phyloP scores from a whole-genome alignment of 805 yeast genomes.

The Starmerella powellii region DNA sequence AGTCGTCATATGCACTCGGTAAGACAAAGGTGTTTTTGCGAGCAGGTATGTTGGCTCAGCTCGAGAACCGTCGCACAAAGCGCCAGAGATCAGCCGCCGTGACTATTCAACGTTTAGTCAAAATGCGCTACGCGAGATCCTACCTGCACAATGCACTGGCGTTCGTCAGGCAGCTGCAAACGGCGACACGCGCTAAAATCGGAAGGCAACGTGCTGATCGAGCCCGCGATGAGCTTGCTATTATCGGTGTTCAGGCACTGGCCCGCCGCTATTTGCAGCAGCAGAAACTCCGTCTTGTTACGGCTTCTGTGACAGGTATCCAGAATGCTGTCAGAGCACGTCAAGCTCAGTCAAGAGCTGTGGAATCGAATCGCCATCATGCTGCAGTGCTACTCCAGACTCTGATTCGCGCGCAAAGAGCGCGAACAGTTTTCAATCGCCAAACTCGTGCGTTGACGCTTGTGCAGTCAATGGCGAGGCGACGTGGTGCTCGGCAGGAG shows the following conservation, averaged over 20 bases:
- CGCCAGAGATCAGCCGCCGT: constrained; percentile 69
- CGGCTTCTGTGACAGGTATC: constrained; percentile 40
- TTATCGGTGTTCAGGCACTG: constrained; percentile 60
- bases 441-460: constrained; percentile 47
- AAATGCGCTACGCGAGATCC: constrained; percentile 51
- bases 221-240: constrained; percentile 43
- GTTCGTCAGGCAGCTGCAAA: constrained; percentile 48
- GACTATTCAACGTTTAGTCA: constrained; percentile 71
- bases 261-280: constrained; percentile 34
- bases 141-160: constrained; percentile 43
- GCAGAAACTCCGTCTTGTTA: constrained; percentile 41
- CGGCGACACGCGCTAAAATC: constrained; percentile 49
- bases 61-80: constrained; percentile 74
- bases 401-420: constrained; percentile 53
- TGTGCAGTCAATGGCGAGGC: constrained; percentile 68
- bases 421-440: constrained; percentile 41
- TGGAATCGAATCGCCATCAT: constrained; percentile 39
- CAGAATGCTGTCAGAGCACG: constrained; percentile 47
- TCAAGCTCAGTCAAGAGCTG: constrained; percentile 41
- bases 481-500: constrained; percentile 57
- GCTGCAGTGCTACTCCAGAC: constrained; percentile 69
- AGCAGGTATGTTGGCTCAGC: constrained; percentile 88
- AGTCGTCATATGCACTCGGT: constrained; percentile 40
- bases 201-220: constrained; percentile 46
- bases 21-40: constrained; percentile 87